Evolutionary conservation across 164 flowering plant genomes (phyloP).

Genomic region (Magnolia changhungtana): DNA sequence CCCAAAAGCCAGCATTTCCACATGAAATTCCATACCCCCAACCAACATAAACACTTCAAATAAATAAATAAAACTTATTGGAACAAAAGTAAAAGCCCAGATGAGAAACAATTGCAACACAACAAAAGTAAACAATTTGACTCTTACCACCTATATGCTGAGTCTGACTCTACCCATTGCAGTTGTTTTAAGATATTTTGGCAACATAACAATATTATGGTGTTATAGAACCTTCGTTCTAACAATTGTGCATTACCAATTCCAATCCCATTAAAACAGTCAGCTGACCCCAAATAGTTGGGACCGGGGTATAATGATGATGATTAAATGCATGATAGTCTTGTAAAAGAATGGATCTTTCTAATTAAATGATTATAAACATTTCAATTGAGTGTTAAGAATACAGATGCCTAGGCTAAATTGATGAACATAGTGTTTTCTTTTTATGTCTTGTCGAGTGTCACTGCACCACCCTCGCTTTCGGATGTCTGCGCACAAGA

Average conservation of each 20-base stretch:
- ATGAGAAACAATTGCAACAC: too few relatives aligned
- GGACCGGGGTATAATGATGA: too few relatives aligned
- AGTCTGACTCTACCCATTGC: not conserved
- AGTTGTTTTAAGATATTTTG: not conserved
- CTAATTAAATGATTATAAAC: not conserved
- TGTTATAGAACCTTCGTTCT: not conserved
- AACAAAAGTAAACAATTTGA: too few relatives aligned
- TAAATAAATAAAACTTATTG: too few relatives aligned
- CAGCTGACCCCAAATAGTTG: too few relatives aligned
- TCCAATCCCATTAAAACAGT: not conserved
- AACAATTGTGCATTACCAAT: not conserved
- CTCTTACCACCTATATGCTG: not conserved
- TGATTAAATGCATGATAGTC: too few relatives aligned
- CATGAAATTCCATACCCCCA: too few relatives aligned
- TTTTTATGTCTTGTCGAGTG: not conserved
- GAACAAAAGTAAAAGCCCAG: too few relatives aligned
- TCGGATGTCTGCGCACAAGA: not conserved
- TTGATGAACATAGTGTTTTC: not conserved
- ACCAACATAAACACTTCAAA: too few relatives aligned
- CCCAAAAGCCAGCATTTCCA: too few relatives aligned
- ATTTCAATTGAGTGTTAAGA: not conserved
- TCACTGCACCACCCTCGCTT: not conserved
- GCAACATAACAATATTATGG: not conserved
- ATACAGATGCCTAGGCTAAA: not conserved
- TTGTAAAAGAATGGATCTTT: not conserved